Conservation (phyloP, 176 grass and related monocot species). For the Phyllostachys edulis region DNA sequence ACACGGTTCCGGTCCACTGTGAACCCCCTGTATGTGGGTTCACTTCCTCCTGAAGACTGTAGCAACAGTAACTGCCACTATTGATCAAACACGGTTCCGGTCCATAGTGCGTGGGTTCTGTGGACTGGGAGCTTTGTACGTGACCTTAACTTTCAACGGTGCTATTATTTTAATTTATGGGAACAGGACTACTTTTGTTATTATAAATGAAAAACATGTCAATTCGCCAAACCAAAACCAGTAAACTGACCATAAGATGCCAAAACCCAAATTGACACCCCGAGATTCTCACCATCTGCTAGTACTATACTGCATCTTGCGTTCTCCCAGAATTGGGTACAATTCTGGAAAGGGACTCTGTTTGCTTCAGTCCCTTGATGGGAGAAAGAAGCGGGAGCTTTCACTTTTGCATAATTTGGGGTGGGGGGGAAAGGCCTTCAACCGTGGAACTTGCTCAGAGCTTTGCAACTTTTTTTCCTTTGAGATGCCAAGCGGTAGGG, state of each 20-base stretch:
- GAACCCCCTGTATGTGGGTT: too few species aligned
- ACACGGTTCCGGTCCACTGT: too few species aligned
- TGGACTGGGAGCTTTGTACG: too few species aligned
- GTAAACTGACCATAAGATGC: slow-evolving; percentile 64
- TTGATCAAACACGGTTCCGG: too few species aligned
- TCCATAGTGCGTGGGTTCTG: too few species aligned
- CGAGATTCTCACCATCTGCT: slow-evolving; percentile 39
- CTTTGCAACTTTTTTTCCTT: slow-evolving; percentile 27
- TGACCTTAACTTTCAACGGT: too few species aligned
- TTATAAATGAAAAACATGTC: too few species aligned
- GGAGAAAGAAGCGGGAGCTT: slow-evolving; percentile 38
- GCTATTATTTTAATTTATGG: too few species aligned
- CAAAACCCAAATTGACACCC: slow-evolving; percentile 31
- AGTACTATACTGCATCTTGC: slow-evolving; percentile 17
- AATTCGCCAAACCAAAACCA: too few species aligned
- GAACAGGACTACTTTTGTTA: too few species aligned
- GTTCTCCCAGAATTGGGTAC: slow-evolving; percentile 43
- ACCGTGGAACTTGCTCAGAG: slow-evolving; percentile 48
- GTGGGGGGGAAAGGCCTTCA: slow-evolving; percentile 13
- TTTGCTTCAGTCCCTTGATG: slow-evolving; percentile 29
- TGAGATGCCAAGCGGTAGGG: not conserved
- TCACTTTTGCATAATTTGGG: slow-evolving; percentile 56
- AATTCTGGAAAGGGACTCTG: slow-evolving; percentile 44
- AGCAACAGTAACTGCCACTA: too few species aligned
- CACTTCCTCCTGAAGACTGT: too few species aligned